Evolutionary conservation across 345 rosid genomes (phyloP).

Genomic region (Populus davidiana): DNA sequence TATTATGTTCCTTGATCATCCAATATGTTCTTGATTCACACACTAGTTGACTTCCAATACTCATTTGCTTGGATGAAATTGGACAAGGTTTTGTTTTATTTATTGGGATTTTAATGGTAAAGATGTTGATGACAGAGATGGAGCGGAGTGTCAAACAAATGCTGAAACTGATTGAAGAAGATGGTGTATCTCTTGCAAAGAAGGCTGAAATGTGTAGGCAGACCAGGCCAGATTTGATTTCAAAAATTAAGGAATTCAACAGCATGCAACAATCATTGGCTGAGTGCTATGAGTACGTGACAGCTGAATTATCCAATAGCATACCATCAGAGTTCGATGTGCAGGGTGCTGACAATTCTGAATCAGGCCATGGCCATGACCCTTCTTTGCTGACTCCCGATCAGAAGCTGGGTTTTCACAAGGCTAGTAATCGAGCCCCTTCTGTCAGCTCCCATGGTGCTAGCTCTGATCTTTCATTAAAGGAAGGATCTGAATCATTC

Average conservation of each 20-base stretch:
- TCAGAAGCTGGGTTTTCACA: slow-evolving; percentile 37
- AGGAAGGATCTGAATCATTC: slow-evolving; percentile 63
- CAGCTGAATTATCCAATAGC: slow-evolving; percentile 57
- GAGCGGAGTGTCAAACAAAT: slow-evolving; percentile 62
- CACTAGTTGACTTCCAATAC: too few relatives aligned
- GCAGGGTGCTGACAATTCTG: slow-evolving; percentile 52
- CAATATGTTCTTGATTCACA: background rate
- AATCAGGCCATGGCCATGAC: slow-evolving; percentile 34
- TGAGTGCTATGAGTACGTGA: slow-evolving; percentile 70
- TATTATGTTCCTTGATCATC: background rate
- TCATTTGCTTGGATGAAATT: too few relatives aligned
- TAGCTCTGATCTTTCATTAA: slow-evolving; percentile 46
- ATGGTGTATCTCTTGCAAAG: slow-evolving; percentile 70
- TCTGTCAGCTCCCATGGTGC: slow-evolving; percentile 62
- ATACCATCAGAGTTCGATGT: slow-evolving; percentile 51
- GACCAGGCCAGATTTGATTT: slow-evolving; percentile 62
- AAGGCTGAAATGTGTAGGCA: slow-evolving; percentile 73
- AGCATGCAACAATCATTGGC: slow-evolving; percentile 65
- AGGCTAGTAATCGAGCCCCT: slow-evolving; percentile 55
- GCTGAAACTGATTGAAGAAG: slow-evolving; percentile 69
- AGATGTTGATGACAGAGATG: slow-evolving; percentile 33
- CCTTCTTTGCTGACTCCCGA: slow-evolving; percentile 49
- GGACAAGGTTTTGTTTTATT: background rate
- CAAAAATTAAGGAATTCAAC: slow-evolving; percentile 64
- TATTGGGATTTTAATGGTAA: background rate